phyloP scores from a whole-genome alignment of 108 stramenopile species.

The Skeletonema marinoi region DNA sequence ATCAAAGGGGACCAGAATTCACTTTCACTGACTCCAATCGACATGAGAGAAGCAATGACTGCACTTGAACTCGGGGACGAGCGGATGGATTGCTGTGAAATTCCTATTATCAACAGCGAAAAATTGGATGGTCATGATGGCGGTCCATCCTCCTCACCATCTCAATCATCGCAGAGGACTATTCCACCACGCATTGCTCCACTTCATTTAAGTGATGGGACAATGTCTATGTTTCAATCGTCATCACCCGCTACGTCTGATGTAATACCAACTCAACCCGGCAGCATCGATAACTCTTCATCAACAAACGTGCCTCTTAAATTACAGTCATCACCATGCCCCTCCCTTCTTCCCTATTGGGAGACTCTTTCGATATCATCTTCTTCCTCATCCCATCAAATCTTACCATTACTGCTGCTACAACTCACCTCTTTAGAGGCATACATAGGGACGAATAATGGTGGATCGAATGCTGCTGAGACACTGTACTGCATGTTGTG shows the following conservation, averaged over 20 bases:
- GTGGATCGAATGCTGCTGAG: slow-evolving; percentile 86
- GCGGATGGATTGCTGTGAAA: slow-evolving; percentile 92
- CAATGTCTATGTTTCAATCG: slow-evolving; percentile 34
- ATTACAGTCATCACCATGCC: slow-evolving; percentile 28
- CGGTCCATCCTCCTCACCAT: slow-evolving; percentile 4
- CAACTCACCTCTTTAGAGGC: slow-evolving; percentile 43
- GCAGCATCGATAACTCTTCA: slow-evolving; percentile 11
- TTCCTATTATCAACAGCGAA: slow-evolving; percentile 31
- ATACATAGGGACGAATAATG: slow-evolving; percentile 43
- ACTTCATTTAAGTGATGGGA: slow-evolving; percentile 48
- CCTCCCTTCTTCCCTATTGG: slow-evolving; percentile 58
- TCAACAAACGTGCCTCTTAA: slow-evolving; percentile 1
- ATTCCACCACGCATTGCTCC: slow-evolving; percentile 63
- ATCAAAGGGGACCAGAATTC: neutral
- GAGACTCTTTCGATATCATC: slow-evolving; percentile 42
- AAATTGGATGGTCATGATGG: too few species aligned
- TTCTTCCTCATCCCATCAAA: slow-evolving; percentile 13
- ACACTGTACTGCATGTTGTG: slow-evolving; percentile 86
- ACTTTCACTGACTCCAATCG: slow-evolving; percentile 42
- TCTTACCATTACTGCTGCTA: slow-evolving; percentile 28
- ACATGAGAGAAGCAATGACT: slow-evolving; percentile 89
- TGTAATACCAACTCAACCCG: neutral
- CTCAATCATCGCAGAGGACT: slow-evolving; percentile 14
- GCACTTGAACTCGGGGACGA: slow-evolving; percentile 88
- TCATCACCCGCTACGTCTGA: slow-evolving; percentile 31